Evolutionary conservation across 2,329 filamentous ascomycete genomes (phyloP), one percentile per base, ranked within the genome.

Genomic region (Colletotrichum coccodes): DNA sequence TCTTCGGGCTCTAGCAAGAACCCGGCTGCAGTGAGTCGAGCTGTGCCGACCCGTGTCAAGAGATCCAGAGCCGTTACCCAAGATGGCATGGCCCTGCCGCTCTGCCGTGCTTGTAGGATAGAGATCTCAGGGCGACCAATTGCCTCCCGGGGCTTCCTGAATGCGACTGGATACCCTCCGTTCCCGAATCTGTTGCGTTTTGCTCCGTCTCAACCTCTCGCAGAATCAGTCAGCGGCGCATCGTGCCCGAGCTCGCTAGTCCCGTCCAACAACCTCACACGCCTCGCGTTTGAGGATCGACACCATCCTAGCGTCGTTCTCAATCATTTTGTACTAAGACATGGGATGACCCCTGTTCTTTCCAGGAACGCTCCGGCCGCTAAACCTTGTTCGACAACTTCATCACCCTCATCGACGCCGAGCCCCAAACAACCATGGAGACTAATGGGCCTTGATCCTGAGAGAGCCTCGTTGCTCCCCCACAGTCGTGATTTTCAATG

Each of bases 231-330:
- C 54, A 69, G 61, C 66, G 32, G 46, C 34, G 49, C 34, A 56
- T n/a, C 56, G 42, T 61, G 62, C 56, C 66, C 61, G 36, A 66
- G 66, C 61, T 69, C 49, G 34, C 30, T 32, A 34, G 38, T 40
- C 42, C 46, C n/a, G 49, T 18, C 61, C 49, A 52, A 40, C 61
- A 56, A 56, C 40, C 66, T 69, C 66, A 66, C 61, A 66, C 66
- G 30, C 56, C 66, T 69, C 62, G 28, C 40, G 61, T 69, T 69
- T 69, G 50, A 69, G 42, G 66, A 69, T 69, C 66, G 38, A 57
- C 61, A 38, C 42, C 54, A 69, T 69, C 66, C 66, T 57, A n/a
- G 66, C 40, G 47, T 32, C 36, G 42, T 65, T 69, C 66, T 50
- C 47, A 60, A 69, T 66, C 60, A 34, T 60, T 60, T 60, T 42